A percentile compares a stretch with the other conserved stretches of the same genome.
phyloP scores from a whole-genome alignment of 139 green algal genomes.

The Spirogloea muscicola region DNA sequence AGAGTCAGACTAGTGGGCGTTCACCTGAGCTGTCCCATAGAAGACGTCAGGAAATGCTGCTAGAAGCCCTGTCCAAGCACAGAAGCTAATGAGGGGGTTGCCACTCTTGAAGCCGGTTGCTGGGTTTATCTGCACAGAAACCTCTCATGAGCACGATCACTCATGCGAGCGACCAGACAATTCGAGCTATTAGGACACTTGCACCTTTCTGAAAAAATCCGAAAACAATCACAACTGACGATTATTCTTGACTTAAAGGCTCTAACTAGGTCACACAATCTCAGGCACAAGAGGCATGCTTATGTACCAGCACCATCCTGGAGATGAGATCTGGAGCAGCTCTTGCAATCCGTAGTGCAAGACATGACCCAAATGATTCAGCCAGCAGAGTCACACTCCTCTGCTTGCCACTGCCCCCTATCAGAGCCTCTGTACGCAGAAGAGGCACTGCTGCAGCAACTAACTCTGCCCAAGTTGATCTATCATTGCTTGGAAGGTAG shows the following conservation, averaged over 20 bases:
- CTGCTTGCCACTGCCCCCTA: not conserved
- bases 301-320: constrained; percentile 60
- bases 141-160: too few species aligned
- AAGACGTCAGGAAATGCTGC: constrained; percentile 62
- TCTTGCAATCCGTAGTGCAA: constrained; percentile 60
- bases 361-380: constrained; percentile 69
- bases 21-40: constrained; percentile 59
- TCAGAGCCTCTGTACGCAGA: constrained; percentile 6
- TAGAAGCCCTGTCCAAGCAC: constrained; percentile 65
- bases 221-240: too few species aligned
- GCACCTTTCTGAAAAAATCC: too few species aligned
- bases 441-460: constrained; percentile 11
- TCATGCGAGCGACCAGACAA: too few species aligned
- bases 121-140: constrained; percentile 70
- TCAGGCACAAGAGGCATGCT: too few species aligned
- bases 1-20: not conserved
- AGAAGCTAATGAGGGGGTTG: constrained; percentile 50
- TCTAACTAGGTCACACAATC: too few species aligned
- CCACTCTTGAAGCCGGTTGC: constrained; percentile 49
- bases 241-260: too few species aligned
- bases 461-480: constrained; percentile 29
- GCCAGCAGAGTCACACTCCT: constrained; percentile 56
- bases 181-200: too few species aligned
- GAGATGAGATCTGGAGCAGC: constrained; percentile 55
- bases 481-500: constrained; percentile 16